Percentiles rank a stretch among this genome's conserved stretches.
Conservation (phyloP, 345 rosid species). For the Isatis tinctoria region DNA sequence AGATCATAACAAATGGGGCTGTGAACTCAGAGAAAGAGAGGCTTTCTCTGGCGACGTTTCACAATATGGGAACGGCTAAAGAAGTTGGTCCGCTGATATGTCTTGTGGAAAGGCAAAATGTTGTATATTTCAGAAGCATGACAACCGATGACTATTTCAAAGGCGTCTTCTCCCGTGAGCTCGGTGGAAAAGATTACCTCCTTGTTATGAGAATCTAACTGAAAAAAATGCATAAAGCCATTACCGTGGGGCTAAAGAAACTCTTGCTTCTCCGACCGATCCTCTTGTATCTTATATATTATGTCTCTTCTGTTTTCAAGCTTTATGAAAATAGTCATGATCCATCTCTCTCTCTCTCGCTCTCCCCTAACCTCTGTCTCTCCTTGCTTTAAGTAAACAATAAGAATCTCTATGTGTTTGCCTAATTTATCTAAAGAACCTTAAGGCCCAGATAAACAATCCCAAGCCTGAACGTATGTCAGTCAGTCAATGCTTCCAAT, state of each 20-base stretch:
- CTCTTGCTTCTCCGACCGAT: background rate
- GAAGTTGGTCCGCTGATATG: constrained; percentile 30
- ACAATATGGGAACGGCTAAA: constrained; percentile 13
- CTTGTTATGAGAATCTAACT: constrained; percentile 26
- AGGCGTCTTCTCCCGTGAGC: constrained; percentile 21
- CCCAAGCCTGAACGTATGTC: no score
- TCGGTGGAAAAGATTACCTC: constrained; percentile 13
- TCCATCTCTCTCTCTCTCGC: no score
- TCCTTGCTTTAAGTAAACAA: no score
- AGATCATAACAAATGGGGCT: constrained; percentile 38
- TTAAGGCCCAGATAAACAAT: no score
- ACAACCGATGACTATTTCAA: constrained; percentile 9
- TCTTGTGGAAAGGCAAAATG: constrained; percentile 20
- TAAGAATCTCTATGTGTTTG: no score
- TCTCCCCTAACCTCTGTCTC: no score
- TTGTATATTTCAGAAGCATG: constrained; percentile 21
- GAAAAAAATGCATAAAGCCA: background rate
- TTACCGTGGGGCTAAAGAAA: background rate
- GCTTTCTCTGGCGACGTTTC: constrained; percentile 34
- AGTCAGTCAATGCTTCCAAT: no score
- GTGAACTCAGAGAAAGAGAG: constrained; percentile 37
- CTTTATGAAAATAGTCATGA: no score
- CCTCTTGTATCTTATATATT: background rate
- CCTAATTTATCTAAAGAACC: no score
- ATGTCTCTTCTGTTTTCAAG: background rate